Base-by-base conservation (phyloP, 2,329 filamentous ascomycete species). In the Colletotrichum caudatum region DNA sequence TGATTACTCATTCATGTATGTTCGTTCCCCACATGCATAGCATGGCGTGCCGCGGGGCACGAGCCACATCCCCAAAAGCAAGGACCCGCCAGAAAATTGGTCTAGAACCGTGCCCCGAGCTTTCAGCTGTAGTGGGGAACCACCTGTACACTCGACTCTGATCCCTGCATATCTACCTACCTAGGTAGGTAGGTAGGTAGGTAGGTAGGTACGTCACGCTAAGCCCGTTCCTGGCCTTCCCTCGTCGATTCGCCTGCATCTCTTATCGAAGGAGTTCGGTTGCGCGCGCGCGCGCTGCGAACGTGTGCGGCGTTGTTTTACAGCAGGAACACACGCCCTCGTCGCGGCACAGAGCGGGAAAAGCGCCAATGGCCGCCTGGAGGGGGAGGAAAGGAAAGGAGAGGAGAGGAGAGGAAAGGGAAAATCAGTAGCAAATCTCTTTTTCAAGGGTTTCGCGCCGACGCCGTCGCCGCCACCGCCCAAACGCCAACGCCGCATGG, bases 341-440 rank as follows among this genome's bases (percentile, higher is more conserved):
- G 61, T 70, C 68, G 63, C 67, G 63, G 56, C 67, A 64, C 56
- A 70, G 41, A 44, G 41, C 18, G 41, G 41, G 16, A 23, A 29
- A 26, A 26, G 50, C 50, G 50, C 26, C 50, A 56, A 20, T 53
- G 23, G n/a, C n/a, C 41, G 26, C n/a, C n/a, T n/a, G n/a, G n/a
- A n/a, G n/a, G n/a, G n/a, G n/a, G n/a, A n/a, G 2, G 29, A 29
- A 29, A 29, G 29, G 29, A 29, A 29, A 29, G 26, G 35, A n/a
- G 2, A 12, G 33, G 35, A 35, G 4, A 9, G 35, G 35, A 35
- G 5, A 11, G 8, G 35, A 37, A n/a, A 2, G 6, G 35, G 54
- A 57, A 26, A n/a, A n/a, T 11, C 18, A 56, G 64, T 57, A 67
- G 64, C 64, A 67, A 67, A 53, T 67, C 66, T 64, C 66, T 57